Base-by-base conservation (phyloP, 441 rosid species). In the Arabidopsis lyrata region DNA sequence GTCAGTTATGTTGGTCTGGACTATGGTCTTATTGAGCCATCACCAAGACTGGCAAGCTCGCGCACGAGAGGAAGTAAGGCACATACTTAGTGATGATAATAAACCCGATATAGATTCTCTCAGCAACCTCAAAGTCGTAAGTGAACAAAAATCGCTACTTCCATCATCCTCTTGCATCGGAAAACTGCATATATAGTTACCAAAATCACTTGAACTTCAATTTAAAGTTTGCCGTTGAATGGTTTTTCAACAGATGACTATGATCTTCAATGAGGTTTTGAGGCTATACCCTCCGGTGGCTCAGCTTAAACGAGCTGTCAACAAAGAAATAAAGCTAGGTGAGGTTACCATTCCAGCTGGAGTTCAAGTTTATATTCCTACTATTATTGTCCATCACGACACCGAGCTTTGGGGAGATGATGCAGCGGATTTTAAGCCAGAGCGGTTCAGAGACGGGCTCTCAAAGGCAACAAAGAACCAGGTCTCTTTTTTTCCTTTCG, bases 361-460 rank as follows among this genome's bases (percentile, higher is more conserved):
- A 35, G 80, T 68, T 59, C 62, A 73, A 1, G 4, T 86, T 7
- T 41, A 49, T 39, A 1, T 85, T 75, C 85, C 87, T 7, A 63
- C 49, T 5, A 42, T 76, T 22, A 61, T 81, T 45, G 63, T 83
- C 16, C 84, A 77, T 18, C 86, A 71, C 2, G 81, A 81, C 60
- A 65, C 52, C 2, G 75, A 64, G 13, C 73, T 83, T 14, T 83
- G 86, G 82, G 86, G 86, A 1, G 73, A 66, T 12, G 83, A 81
- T 66, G 82, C 78, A 58, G 72, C 63, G 2, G 79, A 81, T 27
- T 85, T 85, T 67, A 80, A 81, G 16, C 89, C 89, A 0, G 86
- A 81, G 70, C 56, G 86, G 75, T 85, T 85, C 75, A 68, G 68
- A 16, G 78, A 80, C 11, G 87, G 87, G 20, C 35, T 83, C 65